These are phyloP conservation scores for Perilla frutescens DNA, from an alignment of 257 asterid species.

Conservation along the genomic window DNA sequence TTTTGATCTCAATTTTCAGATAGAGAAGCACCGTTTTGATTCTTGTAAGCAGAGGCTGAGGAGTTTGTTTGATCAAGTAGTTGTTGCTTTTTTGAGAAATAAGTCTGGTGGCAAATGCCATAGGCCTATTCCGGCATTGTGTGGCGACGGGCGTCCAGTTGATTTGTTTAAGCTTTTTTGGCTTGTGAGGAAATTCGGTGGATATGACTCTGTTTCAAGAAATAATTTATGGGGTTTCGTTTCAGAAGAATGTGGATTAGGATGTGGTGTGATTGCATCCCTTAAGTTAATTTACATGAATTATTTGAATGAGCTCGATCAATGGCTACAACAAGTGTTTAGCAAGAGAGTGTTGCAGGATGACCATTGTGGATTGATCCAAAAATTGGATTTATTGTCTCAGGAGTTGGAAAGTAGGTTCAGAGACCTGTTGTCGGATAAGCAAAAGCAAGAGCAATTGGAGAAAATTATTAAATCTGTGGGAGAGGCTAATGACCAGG, in stretches of 20 bases:
- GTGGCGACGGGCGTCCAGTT: conserved; percentile 52
- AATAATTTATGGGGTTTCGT: conserved; percentile 64
- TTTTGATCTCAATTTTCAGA: conserved; percentile 40
- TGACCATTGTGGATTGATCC: conserved; percentile 38
- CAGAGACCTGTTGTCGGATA: conserved; percentile 19
- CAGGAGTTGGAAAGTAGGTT: conserved; percentile 46
- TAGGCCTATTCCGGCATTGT: conserved; percentile 61
- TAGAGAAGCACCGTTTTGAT: conserved; percentile 51
- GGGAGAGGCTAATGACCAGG: conserved; percentile 29
- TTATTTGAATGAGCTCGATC: conserved; percentile 68
- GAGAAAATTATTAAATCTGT: conserved; percentile 10
- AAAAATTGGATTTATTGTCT: conserved; percentile 53
- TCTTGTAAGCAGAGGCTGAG: conserved; percentile 56
- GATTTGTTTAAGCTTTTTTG: conserved; percentile 76
- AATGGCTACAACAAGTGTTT: conserved; percentile 48
- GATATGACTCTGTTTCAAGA: conserved; percentile 47
- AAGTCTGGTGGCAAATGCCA: conserved; percentile 38
- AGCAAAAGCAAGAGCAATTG: conserved; percentile 27
- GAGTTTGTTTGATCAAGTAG: conserved; percentile 62
- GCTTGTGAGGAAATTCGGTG: conserved; percentile 67
- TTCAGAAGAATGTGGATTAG: conserved; percentile 60
- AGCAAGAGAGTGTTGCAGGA: conserved; percentile 38
- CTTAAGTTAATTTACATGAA: conserved; percentile 56
- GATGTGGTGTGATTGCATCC: conserved; percentile 37
- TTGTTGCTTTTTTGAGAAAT: conserved; percentile 51